phyloP scores from a whole-genome alignment of 129 eudicot species.

The Lactuca saligna region DNA sequence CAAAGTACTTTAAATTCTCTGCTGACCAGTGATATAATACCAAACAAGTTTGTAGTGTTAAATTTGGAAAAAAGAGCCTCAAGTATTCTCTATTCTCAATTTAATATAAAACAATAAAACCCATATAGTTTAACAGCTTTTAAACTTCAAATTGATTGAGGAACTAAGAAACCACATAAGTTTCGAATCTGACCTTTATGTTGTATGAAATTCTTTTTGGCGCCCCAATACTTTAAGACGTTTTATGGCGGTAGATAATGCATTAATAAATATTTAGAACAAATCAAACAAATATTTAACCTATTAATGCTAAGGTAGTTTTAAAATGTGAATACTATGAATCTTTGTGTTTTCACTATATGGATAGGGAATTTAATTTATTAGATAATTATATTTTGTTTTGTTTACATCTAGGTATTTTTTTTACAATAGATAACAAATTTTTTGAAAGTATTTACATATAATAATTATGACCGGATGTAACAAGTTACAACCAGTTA shows the following conservation, averaged over 20 bases:
- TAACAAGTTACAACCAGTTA: too few relatives aligned
- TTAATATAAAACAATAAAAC: not conserved
- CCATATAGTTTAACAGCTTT: not conserved
- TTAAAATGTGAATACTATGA: too few relatives aligned
- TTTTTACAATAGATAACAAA: too few relatives aligned
- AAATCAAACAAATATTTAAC: not conserved
- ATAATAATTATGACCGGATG: too few relatives aligned
- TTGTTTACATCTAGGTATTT: too few relatives aligned
- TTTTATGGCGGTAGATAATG: not conserved
- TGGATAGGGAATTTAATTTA: too few relatives aligned
- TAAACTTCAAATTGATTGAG: not conserved
- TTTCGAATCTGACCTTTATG: not conserved
- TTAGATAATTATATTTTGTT: too few relatives aligned
- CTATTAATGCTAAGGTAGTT: too few relatives aligned
- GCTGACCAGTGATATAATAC: constrained; percentile 35
- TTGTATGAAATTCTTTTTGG: not conserved
- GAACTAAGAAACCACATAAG: not conserved
- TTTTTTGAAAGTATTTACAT: too few relatives aligned
- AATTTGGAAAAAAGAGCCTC: constrained; percentile 13
- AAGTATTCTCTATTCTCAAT: not conserved
- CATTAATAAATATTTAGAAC: not conserved
- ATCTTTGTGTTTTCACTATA: too few relatives aligned
- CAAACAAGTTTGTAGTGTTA: constrained; percentile 16
- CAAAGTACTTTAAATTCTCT: constrained; percentile 26
- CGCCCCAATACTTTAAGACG: not conserved